Base-by-base conservation (phyloP, 2,329 filamentous ascomycete genomes). In the Curvularia sp. region DNA sequence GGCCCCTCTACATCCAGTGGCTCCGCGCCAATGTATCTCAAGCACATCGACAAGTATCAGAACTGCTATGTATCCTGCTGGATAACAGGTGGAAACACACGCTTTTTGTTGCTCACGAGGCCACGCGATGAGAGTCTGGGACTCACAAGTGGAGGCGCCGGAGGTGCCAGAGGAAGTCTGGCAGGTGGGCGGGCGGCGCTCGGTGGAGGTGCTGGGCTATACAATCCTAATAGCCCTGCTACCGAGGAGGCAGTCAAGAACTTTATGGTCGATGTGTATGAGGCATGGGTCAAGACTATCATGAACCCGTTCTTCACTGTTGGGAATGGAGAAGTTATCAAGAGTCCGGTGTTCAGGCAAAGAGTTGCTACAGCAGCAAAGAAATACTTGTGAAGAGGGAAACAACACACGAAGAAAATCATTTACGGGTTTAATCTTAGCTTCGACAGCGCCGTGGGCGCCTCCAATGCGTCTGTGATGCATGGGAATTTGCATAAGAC, bases 281-380 rank as follows among this genome's bases (percentile, higher is more conserved):
- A 99, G 80, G 92, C 89, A 67, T 99, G 94, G 89, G 87, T 97
- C 65, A 99, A 99, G 84, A 91, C 93, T 12, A 88, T 93, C 57
- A 98, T 99, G 95, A 98, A 88, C 74, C 95, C 95, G 0, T 99
- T 99, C 77, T 98, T 97, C 81, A 84, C 85, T 53, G 87, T 89
- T 54, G 94, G 96, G 65, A 90, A 90, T 83, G 89, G 91, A 68
- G 90, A 90, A 84, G 88, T 91, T 71, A 88, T 99, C 51, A 87
- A 84, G 73, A 98, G 93, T 78, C 90, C 92, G 0, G 86, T 97
- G 1, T 99, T 99, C 76, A 85, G 91, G 66, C 82, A 86, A 55
- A 86, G 91, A 71, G 93, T 99, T 19, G 88, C 87, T 1, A 92
- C 92, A 2, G 94, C 94, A 0, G 95, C 93, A 66, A 92, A 92